Evolutionary conservation across 805 yeast species (phyloP), one percentile per base, ranked within the genome.

Genomic region (Candida corydali): DNA sequence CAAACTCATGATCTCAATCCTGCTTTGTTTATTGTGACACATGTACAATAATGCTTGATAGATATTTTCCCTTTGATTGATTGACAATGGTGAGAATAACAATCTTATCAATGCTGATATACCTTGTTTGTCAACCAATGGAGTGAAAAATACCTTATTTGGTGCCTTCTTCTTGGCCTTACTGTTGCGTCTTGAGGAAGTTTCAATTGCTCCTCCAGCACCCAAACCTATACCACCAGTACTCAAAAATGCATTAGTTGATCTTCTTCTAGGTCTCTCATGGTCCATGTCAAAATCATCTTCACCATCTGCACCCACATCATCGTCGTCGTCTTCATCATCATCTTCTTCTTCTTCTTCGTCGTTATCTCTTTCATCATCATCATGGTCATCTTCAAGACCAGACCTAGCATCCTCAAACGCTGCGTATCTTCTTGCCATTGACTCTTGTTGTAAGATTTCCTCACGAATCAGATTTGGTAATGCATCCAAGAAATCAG

Each of bases 401-500:
- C 55, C 36, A 42, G 39, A 20, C 45, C 56, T 16, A 45, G 54
- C 17, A 45, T 53, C 22, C 41, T 40, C 40, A 8, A 46, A 45
- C 2, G 67, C 51, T 3, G 68, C 51, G 41, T 60, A 61, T 37
- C 76, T 52, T 26, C 67, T 47, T 3, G 70, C 65, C 47, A 70
- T 59, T 0, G 70, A 64, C 46, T 80, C 84, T 33, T 76, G 81
- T 19, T 72, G 77, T 12, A 79, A 52, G 28, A 81, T 78, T 43
- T 79, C 84, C 15, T 75, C 75, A 17, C 93, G 65, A 17, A 85
- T 69, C 47, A 55, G 60, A 39, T 77, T 82, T 0, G 96, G 96
- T 8, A 87, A 66, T 1, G 94, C 91, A 17, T 82, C 80, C 42
- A 88, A 65, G 55, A 87, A 88, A 28, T 80, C 87, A 0, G 87